These are phyloP conservation scores for Linnemannia hyalina DNA, from an alignment of 192 early-diverging fungal genomes.

Conservation along the genomic window DNA sequence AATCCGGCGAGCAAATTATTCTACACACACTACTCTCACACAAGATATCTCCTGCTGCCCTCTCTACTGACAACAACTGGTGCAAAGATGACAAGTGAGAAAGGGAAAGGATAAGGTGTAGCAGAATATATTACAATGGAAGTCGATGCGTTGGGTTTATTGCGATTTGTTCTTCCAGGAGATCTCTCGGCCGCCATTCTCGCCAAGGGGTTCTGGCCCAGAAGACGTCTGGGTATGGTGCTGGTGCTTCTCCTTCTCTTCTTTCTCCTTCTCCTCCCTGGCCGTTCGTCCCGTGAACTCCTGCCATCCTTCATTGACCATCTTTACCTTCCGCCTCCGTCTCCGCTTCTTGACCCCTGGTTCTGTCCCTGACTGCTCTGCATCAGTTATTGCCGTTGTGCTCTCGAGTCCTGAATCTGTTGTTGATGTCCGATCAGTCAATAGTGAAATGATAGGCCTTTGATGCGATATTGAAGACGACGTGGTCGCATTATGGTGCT, in stretches of 20 bases:
- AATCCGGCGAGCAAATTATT: not conserved
- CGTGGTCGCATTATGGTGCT: not conserved
- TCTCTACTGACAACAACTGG: not conserved
- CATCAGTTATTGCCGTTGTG: not conserved
- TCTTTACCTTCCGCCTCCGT: conserved; percentile 51
- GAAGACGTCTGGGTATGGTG: not conserved
- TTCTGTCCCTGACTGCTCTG: not conserved
- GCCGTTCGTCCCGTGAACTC: conserved; percentile 53
- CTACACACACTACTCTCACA: no score
- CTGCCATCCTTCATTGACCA: conserved; percentile 56
- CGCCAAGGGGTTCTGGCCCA: conserved; percentile 6
- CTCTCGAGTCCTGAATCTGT: not conserved
- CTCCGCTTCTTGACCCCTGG: conserved; percentile 28
- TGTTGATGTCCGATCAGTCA: conserved; percentile 35
- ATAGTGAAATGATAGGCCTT: conserved; percentile 29
- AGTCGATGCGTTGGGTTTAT: not conserved
- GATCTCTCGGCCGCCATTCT: conserved; percentile 54
- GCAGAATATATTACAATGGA: not conserved
- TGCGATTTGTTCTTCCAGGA: conserved; percentile 38
- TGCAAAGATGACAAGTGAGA: no score
- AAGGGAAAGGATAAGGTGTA: not conserved
- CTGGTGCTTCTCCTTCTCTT: conserved; percentile 14
- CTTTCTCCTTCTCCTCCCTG: conserved; percentile 43
- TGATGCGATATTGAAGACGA: conserved; percentile 34
- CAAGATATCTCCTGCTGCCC: not conserved